phyloP scores from a whole-genome alignment of 306 rosid genomes.

The Sphenostylis stenocarpa region DNA sequence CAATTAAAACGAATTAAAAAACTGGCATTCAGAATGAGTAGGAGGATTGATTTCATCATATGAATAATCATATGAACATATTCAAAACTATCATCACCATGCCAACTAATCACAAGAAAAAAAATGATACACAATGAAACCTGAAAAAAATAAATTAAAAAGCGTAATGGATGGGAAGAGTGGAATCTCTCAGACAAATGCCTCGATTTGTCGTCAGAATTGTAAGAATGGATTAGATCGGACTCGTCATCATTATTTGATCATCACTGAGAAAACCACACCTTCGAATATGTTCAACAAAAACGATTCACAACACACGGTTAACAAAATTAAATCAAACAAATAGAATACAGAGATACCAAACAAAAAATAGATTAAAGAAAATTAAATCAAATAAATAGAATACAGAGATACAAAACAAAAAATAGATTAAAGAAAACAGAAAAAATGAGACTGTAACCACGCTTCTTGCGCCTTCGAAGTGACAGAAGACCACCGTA shows the following conservation, averaged over 20 bases:
- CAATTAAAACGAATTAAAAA: not conserved
- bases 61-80: constrained; percentile 35
- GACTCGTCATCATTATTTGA: constrained; percentile 82
- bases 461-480: not conserved
- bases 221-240: constrained; percentile 62
- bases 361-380: accelerated
- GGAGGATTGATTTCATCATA: constrained; percentile 63
- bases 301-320: not conserved
- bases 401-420: not conserved
- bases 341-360: not conserved
- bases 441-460: not conserved
- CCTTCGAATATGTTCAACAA: not conserved
- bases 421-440: too few relatives aligned
- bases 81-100: constrained; percentile 46
- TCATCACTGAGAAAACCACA: constrained; percentile 74
- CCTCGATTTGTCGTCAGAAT: constrained; percentile 88
- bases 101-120: constrained; percentile 22
- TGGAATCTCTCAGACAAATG: constrained; percentile 84
- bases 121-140: too few relatives aligned
- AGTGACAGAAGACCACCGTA: not conserved
- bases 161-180: not conserved
- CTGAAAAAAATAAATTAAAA: not conserved
- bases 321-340: not conserved
- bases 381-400: not conserved
- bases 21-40: constrained; percentile 83